A percentile compares a stretch with the other conserved stretches of the same genome.
Evolutionary conservation across 2,329 filamentous ascomycete species (phyloP).

Genomic region (Cytospora schulzeri): DNA sequence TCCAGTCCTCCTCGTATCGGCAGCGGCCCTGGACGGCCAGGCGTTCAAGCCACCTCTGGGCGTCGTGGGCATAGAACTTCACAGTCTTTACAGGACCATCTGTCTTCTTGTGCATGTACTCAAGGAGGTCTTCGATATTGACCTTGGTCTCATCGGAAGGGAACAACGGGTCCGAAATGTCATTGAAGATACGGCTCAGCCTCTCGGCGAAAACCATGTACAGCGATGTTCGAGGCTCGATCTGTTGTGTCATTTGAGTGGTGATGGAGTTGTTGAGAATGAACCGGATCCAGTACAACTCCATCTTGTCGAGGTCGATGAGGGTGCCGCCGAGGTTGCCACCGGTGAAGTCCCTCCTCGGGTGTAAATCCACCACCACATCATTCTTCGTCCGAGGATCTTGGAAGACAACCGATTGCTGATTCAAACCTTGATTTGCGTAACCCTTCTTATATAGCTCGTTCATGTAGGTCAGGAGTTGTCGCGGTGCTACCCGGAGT

Average conservation of each 20-base stretch:
- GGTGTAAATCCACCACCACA: background rate
- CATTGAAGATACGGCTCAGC: conserved; percentile 38
- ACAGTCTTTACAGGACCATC: conserved; percentile 30
- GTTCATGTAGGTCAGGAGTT: conserved; percentile 32
- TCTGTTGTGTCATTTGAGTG: conserved; percentile 29
- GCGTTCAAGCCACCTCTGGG: conserved; percentile 36
- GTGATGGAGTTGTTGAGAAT: conserved; percentile 36
- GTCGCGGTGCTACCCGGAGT: conserved; percentile 32
- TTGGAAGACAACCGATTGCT: background rate
- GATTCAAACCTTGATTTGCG: conserved; percentile 12
- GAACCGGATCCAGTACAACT: conserved; percentile 39
- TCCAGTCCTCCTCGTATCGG: conserved; percentile 30
- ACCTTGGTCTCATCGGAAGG: conserved; percentile 28
- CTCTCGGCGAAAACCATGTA: conserved; percentile 39
- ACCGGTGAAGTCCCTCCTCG: conserved; percentile 9
- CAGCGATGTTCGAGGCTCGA: conserved; percentile 33
- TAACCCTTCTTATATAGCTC: conserved; percentile 22
- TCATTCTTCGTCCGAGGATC: background rate
- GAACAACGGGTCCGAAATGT: conserved; percentile 35
- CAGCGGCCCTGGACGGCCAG: conserved; percentile 34
- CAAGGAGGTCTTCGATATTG: conserved; percentile 34
- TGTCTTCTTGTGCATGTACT: conserved; percentile 34
- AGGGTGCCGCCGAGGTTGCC: background rate
- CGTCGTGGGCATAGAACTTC: conserved; percentile 36
- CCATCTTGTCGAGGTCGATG: conserved; percentile 31